Conservation (phyloP, 2,329 filamentous ascomycete species). For the Tolypocladium inflatum region DNA sequence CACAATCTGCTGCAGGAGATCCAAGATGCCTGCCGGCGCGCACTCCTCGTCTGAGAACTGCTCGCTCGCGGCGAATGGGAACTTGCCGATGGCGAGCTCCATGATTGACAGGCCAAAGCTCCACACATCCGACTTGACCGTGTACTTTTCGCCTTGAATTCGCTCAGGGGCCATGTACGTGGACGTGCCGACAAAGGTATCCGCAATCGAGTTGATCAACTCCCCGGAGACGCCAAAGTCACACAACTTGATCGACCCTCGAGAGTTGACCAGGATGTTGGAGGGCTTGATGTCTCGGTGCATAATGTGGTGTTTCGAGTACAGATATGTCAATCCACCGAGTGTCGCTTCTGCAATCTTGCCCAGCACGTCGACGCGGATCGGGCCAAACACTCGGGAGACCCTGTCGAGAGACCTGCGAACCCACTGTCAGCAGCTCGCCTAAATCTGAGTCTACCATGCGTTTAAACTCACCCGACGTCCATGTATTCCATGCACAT, state of each 20-base stretch:
- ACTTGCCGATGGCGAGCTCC: conserved; percentile 95
- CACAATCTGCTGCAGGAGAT: conserved; percentile 93
- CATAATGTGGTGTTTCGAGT: conserved; percentile 95
- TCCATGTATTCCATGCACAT: conserved; percentile 99
- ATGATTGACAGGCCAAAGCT: conserved; percentile 92
- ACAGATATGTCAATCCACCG: conserved; percentile 88
- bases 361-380: conserved; percentile 90
- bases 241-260: conserved; percentile 90
- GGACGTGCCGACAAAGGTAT: conserved; percentile 96
- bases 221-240: conserved; percentile 99
- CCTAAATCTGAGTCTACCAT: background rate
- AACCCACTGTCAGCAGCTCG: background rate
- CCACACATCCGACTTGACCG: conserved; percentile 98
- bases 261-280: conserved; percentile 92
- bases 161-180: conserved; percentile 99
- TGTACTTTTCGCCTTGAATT: conserved; percentile 94
- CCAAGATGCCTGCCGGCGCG: conserved; percentile 87
- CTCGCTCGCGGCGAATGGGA: conserved; percentile 77
- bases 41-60: conserved; percentile 64
- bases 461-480: conserved; percentile 69
- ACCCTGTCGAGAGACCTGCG: conserved; percentile 81
- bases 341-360: conserved; percentile 97
- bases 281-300: conserved; percentile 98
- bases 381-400: conserved; percentile 87
- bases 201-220: conserved; percentile 93